Percentiles rank a stretch among this genome's conserved stretches.
phyloP scores from a whole-genome alignment of 2,329 filamentous ascomycete genomes.

The Colletotrichum chlorophyti region DNA sequence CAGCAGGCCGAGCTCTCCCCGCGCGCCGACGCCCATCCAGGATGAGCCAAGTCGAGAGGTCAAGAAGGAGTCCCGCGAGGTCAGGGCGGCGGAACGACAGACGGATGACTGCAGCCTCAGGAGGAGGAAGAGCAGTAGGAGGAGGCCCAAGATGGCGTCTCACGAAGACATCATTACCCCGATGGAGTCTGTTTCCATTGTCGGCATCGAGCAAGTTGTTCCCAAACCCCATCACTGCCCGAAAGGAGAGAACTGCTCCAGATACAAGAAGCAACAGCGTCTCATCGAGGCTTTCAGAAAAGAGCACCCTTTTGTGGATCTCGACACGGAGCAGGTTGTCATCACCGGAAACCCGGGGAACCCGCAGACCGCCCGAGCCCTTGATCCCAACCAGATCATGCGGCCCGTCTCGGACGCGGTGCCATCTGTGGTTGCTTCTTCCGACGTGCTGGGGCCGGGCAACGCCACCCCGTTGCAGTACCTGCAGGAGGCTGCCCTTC shows the following conservation, averaged over 20 bases:
- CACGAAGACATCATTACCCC: constrained; percentile 75
- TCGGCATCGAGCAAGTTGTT: constrained; percentile 88
- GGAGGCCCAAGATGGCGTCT: constrained; percentile 45
- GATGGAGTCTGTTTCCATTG: constrained; percentile 86
- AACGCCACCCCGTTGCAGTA: constrained; percentile 67
- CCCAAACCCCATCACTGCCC: constrained; percentile 85
- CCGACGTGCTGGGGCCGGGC: constrained; percentile 82
- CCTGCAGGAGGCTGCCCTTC: constrained; percentile 77
- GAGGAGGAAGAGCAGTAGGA: constrained; percentile 48
- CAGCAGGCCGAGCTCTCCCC: constrained; percentile 56
- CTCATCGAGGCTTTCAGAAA: constrained; percentile 77
- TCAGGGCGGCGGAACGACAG: constrained; percentile 43
- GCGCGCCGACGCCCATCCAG: constrained; percentile 66
- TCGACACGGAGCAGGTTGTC: constrained; percentile 72
- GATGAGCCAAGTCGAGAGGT: constrained; percentile 61
- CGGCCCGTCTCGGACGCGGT: constrained; percentile 77
- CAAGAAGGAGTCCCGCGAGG: constrained; percentile 45
- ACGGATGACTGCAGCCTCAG: constrained; percentile 43
- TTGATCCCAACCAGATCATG: constrained; percentile 61
- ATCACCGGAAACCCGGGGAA: constrained; percentile 83
- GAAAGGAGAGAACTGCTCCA: constrained; percentile 86
- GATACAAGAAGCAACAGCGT: constrained; percentile 81
- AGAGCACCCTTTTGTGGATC: constrained; percentile 73
- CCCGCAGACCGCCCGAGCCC: constrained; percentile 65
- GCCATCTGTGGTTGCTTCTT: constrained; percentile 88